Percentiles rank a stretch among this genome's conserved stretches.
Conservation (phyloP, 352 stramenopile genomes). For the Globisporangium canariense region DNA sequence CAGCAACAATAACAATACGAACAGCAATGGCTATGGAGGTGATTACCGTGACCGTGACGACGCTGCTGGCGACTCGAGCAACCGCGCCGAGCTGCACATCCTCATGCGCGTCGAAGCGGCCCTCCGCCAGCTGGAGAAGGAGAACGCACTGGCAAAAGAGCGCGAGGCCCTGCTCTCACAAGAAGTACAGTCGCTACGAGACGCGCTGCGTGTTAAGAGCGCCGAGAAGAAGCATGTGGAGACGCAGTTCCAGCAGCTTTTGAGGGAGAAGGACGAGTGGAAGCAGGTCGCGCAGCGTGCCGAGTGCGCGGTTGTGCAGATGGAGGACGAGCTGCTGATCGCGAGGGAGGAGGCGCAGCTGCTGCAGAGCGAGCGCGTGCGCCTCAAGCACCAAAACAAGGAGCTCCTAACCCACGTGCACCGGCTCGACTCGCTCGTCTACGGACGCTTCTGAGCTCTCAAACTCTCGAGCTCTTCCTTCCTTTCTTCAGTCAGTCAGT, state of each 20-base stretch:
- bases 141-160: constrained; percentile 52
- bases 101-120: constrained; percentile 64
- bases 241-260: constrained; percentile 33
- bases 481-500: too few species aligned
- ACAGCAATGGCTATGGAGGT: not conserved
- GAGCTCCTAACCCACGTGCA: constrained; percentile 71
- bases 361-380: constrained; percentile 46
- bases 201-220: constrained; percentile 41
- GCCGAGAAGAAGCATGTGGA: constrained; percentile 62
- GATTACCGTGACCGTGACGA: constrained; percentile 16
- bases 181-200: constrained; percentile 51
- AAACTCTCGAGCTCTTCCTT: too few species aligned
- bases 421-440: constrained; percentile 71
- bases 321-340: constrained; percentile 63
- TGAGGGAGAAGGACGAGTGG: constrained; percentile 57
- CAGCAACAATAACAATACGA: not conserved
- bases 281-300: constrained; percentile 42
- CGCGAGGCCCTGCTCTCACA: constrained; percentile 49
- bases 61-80: constrained; percentile 22
- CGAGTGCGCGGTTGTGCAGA: constrained; percentile 37
- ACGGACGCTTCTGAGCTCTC: constrained; percentile 56
- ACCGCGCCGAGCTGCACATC: constrained; percentile 51
- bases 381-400: constrained; percentile 69
- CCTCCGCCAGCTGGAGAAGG: constrained; percentile 64
- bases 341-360: constrained; percentile 62